phyloP scores from a whole-genome alignment of 768 basidiomycete species.

The Omphalotus guepiniiformis region DNA sequence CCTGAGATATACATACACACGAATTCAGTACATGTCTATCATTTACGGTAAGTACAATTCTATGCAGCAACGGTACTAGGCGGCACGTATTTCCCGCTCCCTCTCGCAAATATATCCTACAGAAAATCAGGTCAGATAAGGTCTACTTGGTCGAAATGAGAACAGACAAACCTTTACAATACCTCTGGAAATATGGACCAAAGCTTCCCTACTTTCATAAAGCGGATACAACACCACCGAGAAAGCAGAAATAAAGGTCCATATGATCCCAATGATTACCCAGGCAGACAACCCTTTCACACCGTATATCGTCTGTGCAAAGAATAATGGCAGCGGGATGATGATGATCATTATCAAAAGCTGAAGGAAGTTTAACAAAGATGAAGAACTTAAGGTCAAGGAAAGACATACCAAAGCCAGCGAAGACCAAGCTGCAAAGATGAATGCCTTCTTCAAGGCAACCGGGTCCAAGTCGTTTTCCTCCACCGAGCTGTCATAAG shows the following conservation, averaged over 20 bases:
- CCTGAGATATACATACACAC: too few relatives aligned
- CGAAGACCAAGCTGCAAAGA: slow-evolving; percentile 76
- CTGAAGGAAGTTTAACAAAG: slow-evolving; percentile 24
- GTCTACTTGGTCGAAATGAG: background rate
- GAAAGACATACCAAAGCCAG: slow-evolving; percentile 49
- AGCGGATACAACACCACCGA: slow-evolving; percentile 82
- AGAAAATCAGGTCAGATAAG: background rate
- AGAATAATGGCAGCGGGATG: slow-evolving; percentile 86
- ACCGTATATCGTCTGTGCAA: slow-evolving; percentile 68
- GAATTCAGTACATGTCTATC: too few relatives aligned
- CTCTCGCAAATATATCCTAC: slow-evolving; percentile 6
- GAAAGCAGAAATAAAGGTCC: slow-evolving; percentile 76
- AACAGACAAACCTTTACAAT: slow-evolving; percentile 51
- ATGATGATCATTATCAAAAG: slow-evolving; percentile 62
- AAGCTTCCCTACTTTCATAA: slow-evolving; percentile 73
- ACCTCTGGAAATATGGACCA: slow-evolving; percentile 55
- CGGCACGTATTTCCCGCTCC: background rate
- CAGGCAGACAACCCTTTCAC: slow-evolving; percentile 67
- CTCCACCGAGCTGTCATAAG: slow-evolving; percentile 32
- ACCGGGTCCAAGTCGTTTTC: slow-evolving; percentile 63
- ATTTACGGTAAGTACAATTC: too few relatives aligned
- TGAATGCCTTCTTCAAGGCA: slow-evolving; percentile 68
- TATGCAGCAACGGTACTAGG: slow-evolving; percentile 11
- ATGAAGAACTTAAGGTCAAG: background rate
- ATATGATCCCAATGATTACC: slow-evolving; percentile 79